These are phyloP conservation scores for Leptographium procerum DNA, from an alignment of 2,329 filamentous ascomycete genomes.

Conservation along the genomic window DNA sequence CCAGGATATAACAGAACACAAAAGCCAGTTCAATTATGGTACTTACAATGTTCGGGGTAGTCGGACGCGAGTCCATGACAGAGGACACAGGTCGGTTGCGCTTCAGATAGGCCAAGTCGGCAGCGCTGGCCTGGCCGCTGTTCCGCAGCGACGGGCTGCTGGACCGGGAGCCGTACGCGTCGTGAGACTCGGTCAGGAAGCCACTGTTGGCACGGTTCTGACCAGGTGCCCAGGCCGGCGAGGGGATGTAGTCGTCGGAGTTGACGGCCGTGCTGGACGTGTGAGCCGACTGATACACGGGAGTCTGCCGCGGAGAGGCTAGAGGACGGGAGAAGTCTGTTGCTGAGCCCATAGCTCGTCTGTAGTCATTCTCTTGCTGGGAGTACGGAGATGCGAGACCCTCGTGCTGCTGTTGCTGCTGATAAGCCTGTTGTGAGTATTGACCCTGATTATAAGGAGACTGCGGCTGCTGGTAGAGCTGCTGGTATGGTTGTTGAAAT, in stretches of 20 bases:
- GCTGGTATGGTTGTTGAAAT: not conserved
- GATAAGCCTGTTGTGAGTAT: not conserved
- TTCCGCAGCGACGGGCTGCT: slow-evolving; percentile 10
- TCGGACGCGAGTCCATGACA: slow-evolving; percentile 9
- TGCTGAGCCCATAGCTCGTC: not conserved
- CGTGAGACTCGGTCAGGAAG: slow-evolving; percentile 10
- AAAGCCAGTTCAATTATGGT: not conserved
- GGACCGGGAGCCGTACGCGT: slow-evolving; percentile 8
- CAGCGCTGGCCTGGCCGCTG: slow-evolving; percentile 9
- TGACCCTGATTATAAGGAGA: not conserved
- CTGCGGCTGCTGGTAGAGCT: not conserved
- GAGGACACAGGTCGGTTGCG: slow-evolving; percentile 6
- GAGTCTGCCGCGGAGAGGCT: slow-evolving; percentile 5
- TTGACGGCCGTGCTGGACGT: slow-evolving; percentile 11
- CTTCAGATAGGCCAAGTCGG: slow-evolving; percentile 11
- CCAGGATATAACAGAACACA: not conserved
- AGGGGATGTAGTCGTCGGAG: slow-evolving; percentile 8
- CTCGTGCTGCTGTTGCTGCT: not conserved
- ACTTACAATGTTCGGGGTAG: slow-evolving; percentile 2
- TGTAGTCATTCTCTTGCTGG: slow-evolving; percentile 3
- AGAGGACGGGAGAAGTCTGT: slow-evolving; percentile 4
- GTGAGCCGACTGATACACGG: slow-evolving; percentile 11
- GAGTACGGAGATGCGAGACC: not conserved
- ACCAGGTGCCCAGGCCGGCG: slow-evolving; percentile 4
- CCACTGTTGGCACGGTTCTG: slow-evolving; percentile 5